Percentiles rank a stretch among this genome's conserved stretches.
Evolutionary conservation across 805 yeast genomes (phyloP).

Genomic region (Schwanniomyces yamadae): DNA sequence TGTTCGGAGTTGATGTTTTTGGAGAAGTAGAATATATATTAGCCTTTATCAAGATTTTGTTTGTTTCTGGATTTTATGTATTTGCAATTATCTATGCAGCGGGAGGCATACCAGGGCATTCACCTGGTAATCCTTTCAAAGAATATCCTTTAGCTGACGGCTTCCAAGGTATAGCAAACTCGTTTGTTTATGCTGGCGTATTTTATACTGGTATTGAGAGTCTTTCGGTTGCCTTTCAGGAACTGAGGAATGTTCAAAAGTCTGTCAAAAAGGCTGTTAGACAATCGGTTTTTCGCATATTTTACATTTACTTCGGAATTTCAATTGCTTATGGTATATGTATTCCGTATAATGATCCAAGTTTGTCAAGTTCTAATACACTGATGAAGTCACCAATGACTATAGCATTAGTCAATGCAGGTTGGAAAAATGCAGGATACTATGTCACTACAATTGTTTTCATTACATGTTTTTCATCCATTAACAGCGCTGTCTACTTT

Average conservation of each 20-base stretch:
- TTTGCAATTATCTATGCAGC: constrained; percentile 28
- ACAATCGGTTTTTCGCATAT: constrained; percentile 8
- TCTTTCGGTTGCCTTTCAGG: constrained; percentile 6
- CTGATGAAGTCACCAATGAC: constrained; percentile 13
- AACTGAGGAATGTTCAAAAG: constrained; percentile 3
- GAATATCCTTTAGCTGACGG: constrained; percentile 8
- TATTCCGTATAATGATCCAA: constrained; percentile 6
- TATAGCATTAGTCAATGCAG: constrained; percentile 12
- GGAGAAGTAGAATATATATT: constrained; percentile 28
- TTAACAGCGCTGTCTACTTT: constrained; percentile 12
- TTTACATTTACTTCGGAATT: constrained; percentile 5
- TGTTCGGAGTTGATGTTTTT: constrained; percentile 26
- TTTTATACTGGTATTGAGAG: constrained; percentile 17
- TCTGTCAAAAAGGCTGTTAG: constrained; percentile 12
- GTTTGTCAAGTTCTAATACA: constrained; percentile 9
- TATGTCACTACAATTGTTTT: constrained; percentile 11
- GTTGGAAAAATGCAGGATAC: constrained; percentile 13
- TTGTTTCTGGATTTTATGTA: constrained; percentile 23
- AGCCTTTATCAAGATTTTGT: constrained; percentile 40
- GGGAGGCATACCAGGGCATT: constrained; percentile 5
- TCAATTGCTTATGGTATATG: constrained; percentile 5
- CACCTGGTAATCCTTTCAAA: constrained; percentile 12
- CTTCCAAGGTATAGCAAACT: constrained; percentile 40
- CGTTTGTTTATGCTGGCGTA: constrained; percentile 47
- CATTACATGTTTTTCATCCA: constrained; percentile 11